phyloP scores from a whole-genome alignment of 2,329 filamentous ascomycete genomes.

The Knufia petricola region DNA sequence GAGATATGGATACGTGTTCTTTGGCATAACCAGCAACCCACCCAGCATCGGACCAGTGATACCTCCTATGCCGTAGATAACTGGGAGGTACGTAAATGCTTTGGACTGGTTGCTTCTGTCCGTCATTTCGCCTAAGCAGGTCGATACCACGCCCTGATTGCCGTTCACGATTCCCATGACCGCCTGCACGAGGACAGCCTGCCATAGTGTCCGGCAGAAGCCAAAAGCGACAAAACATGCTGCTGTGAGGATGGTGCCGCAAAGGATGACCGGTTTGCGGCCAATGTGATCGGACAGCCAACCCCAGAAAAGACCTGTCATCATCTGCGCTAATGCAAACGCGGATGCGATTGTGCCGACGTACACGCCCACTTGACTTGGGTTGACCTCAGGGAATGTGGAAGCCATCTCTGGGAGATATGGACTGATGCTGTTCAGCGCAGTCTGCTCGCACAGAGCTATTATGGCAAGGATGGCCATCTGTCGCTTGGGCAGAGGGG shows the following conservation, averaged over 20 bases:
- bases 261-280: conserved; percentile 69
- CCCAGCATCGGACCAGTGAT: conserved; percentile 91
- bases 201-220: conserved; percentile 71
- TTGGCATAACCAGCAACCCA: conserved; percentile 63
- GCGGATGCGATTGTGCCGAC: conserved; percentile 83
- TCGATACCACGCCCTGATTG: conserved; percentile 88
- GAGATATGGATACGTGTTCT: conserved; percentile 69
- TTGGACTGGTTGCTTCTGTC: conserved; percentile 88
- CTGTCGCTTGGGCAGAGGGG: conserved; percentile 73
- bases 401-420: conserved; percentile 90
- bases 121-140: conserved; percentile 87
- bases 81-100: conserved; percentile 87
- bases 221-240: conserved; percentile 78
- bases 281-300: conserved; percentile 71
- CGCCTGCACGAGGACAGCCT: conserved; percentile 75
- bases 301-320: conserved; percentile 87
- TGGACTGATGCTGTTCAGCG: conserved; percentile 89
- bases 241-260: conserved; percentile 74
- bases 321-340: conserved; percentile 85
- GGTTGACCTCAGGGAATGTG: conserved; percentile 69
- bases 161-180: conserved; percentile 91
- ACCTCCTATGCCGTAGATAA: conserved; percentile 89
- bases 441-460: conserved; percentile 87
- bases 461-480: conserved; percentile 78
- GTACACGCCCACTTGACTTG: conserved; percentile 67